phyloP scores from a whole-genome alignment of 768 basidiomycete genomes.

The Symmetrospora coprosmae region DNA sequence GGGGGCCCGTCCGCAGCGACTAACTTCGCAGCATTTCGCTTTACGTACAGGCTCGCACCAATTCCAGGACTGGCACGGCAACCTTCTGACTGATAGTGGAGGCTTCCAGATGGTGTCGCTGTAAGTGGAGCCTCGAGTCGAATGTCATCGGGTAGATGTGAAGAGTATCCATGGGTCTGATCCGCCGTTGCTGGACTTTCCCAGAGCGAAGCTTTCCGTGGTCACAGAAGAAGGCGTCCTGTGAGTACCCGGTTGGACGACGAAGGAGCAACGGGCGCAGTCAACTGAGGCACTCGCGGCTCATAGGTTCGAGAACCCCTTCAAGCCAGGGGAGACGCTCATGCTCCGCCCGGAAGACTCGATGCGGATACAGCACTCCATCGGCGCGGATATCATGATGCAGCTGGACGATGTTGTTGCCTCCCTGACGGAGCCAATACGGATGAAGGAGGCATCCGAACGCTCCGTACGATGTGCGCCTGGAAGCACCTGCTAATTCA shows the following conservation, averaged over 20 bases:
- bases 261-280: too few relatives aligned
- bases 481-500: too few relatives aligned
- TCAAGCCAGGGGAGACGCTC: slow-evolving; percentile 14
- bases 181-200: not conserved
- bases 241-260: too few relatives aligned
- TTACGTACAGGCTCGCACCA: slow-evolving; percentile 44
- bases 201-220: slow-evolving; percentile 35
- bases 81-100: slow-evolving; percentile 67
- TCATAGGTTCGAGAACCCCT: slow-evolving; percentile 41
- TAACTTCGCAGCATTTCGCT: too few relatives aligned
- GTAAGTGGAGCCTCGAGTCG: slow-evolving; percentile 52
- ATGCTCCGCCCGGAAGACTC: slow-evolving; percentile 65
- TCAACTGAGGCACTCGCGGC: slow-evolving; percentile 54
- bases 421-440: slow-evolving; percentile 61
- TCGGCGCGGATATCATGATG: slow-evolving; percentile 90
- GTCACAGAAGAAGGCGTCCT: slow-evolving; percentile 76
- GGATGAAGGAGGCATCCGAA: slow-evolving; percentile 77
- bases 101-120: slow-evolving; percentile 59
- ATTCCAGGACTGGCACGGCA: slow-evolving; percentile 76
- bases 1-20: too few relatives aligned
- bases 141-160: too few relatives aligned
- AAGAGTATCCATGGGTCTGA: too few relatives aligned
- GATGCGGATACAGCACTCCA: slow-evolving; percentile 75
- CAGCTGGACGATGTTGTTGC: slow-evolving; percentile 45
- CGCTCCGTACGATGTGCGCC: slow-evolving; percentile 54